Conservation (phyloP, 805 yeast species). For the Komagataella phaffii region DNA sequence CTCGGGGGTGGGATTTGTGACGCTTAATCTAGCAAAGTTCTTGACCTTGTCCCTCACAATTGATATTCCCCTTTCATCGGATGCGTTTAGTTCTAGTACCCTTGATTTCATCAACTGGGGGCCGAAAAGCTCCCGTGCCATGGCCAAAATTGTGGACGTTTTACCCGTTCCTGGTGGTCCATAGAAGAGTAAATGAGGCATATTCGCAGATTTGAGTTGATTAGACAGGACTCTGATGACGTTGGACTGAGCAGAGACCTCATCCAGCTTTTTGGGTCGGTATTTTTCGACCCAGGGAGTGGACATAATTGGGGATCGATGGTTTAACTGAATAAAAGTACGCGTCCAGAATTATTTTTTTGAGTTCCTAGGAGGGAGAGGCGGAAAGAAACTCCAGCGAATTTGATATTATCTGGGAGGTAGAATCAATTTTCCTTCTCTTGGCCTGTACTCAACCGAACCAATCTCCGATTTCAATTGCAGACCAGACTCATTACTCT, state of each 20-base stretch:
- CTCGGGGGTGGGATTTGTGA: constrained; percentile 64
- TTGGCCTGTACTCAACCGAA: not conserved
- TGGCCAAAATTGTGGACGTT: constrained; percentile 76
- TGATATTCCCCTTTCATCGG: constrained; percentile 84
- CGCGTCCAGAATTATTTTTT: not conserved
- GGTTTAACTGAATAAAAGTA: not conserved
- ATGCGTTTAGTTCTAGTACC: constrained; percentile 76
- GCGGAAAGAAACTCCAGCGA: not conserved
- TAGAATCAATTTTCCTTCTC: not conserved
- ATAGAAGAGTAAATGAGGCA: constrained; percentile 85
- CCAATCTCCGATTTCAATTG: too few relatives aligned
- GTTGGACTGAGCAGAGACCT: constrained; percentile 84
- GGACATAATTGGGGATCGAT: not conserved
- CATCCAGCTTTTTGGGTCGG: constrained; percentile 81
- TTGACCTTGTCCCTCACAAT: constrained; percentile 79
- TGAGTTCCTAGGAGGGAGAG: not conserved
- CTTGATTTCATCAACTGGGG: constrained; percentile 55
- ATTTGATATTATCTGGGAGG: not conserved
- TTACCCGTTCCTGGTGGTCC: constrained; percentile 95
- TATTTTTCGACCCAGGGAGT: constrained; percentile 89
- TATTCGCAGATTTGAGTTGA: constrained; percentile 65
- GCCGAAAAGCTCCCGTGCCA: constrained; percentile 70
- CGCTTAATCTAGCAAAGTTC: constrained; percentile 74
- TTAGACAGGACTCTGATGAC: constrained; percentile 74
- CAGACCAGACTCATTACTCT: not conserved